These are phyloP conservation scores for Xylariomycetidae sp. DNA, from an alignment of 2,329 filamentous ascomycete genomes.

Conservation along the genomic window DNA sequence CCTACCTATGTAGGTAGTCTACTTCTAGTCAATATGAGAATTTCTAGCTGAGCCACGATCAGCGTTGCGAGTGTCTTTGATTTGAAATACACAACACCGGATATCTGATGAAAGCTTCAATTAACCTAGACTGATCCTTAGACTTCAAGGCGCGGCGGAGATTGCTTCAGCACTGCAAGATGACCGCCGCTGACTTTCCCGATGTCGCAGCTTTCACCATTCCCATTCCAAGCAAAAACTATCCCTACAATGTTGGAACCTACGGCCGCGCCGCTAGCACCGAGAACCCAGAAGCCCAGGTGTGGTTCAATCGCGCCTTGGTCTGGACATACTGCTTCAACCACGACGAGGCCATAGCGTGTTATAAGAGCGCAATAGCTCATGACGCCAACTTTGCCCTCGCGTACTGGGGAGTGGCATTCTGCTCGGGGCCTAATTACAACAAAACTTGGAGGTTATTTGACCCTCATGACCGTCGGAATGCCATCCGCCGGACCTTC, in stretches of 20 bases:
- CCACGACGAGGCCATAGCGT: slow-evolving; percentile 49
- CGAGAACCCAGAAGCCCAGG: slow-evolving; percentile 36
- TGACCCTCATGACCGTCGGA: slow-evolving; percentile 11
- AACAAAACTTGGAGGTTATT: slow-evolving; percentile 20
- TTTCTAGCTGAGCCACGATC: too few relatives aligned
- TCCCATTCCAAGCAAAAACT: background rate
- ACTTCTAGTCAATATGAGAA: too few relatives aligned
- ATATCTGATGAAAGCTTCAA: too few relatives aligned
- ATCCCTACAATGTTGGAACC: slow-evolving; percentile 38
- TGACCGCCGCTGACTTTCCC: background rate
- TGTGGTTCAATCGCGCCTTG: slow-evolving; percentile 55
- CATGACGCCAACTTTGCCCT: slow-evolving; percentile 40
- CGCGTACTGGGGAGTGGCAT: slow-evolving; percentile 51
- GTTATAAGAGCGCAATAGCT: slow-evolving; percentile 41
- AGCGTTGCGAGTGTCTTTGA: too few relatives aligned
- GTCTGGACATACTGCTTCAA: slow-evolving; percentile 59
- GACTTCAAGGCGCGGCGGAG: background rate
- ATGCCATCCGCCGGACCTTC: slow-evolving; percentile 2
- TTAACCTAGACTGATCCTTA: too few relatives aligned
- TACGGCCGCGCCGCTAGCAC: slow-evolving; percentile 43
- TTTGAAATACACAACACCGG: too few relatives aligned
- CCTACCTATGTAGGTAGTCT: too few relatives aligned
- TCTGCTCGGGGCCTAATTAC: slow-evolving; percentile 53
- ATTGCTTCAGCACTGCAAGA: background rate
- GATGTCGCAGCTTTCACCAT: background rate